A percentile compares a stretch with the other conserved stretches of the same genome.
These are phyloP conservation scores for Amorphotheca resinae DNA, from an alignment of 495 filamentous ascomycete species.

Conservation along the genomic window DNA sequence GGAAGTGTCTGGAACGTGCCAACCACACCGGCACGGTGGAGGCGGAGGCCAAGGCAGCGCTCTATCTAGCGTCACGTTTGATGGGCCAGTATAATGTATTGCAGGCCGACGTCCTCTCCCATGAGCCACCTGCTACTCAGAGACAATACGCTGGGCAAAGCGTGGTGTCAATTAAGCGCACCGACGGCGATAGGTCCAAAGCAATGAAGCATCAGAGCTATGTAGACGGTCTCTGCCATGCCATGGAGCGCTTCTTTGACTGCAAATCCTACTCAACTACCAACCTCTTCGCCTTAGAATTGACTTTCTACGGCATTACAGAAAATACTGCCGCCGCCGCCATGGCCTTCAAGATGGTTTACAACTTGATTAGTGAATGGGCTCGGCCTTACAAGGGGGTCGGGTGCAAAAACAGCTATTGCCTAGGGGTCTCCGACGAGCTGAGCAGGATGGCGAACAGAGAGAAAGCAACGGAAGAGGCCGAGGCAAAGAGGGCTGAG, in stretches of 20 bases:
- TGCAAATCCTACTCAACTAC: conserved; percentile 5
- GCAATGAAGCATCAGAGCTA: too few relatives aligned
- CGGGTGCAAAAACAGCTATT: conserved; percentile 21
- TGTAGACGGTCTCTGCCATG: too few relatives aligned
- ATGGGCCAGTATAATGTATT: conserved; percentile 23
- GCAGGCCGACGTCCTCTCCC: conserved; percentile 21
- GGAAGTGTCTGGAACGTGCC: conserved; percentile 23
- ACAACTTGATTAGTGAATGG: conserved; percentile 24
- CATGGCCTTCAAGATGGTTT: conserved; percentile 21
- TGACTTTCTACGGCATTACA: conserved; percentile 25
- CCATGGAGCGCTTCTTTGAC: conserved; percentile 12
- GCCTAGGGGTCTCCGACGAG: conserved; percentile 22
- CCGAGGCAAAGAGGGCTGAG: conserved; percentile 19
- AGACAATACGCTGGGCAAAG: conserved; percentile 16
- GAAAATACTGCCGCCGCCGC: conserved; percentile 25
- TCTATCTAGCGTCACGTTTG: conserved; percentile 21
- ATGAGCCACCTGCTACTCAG: conserved; percentile 2
- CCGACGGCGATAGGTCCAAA: conserved; percentile 2
- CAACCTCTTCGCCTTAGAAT: too few relatives aligned
- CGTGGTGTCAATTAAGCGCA: conserved; percentile 12
- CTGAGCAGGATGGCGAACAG: conserved; percentile 20
- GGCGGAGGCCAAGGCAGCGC: conserved; percentile 21
- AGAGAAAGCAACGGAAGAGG: conserved; percentile 18
- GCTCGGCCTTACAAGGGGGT: conserved; percentile 19
- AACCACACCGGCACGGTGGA: conserved; percentile 19